Conservation (phyloP, 2,329 filamentous ascomycete genomes). For the Lizonia empirigonia region DNA sequence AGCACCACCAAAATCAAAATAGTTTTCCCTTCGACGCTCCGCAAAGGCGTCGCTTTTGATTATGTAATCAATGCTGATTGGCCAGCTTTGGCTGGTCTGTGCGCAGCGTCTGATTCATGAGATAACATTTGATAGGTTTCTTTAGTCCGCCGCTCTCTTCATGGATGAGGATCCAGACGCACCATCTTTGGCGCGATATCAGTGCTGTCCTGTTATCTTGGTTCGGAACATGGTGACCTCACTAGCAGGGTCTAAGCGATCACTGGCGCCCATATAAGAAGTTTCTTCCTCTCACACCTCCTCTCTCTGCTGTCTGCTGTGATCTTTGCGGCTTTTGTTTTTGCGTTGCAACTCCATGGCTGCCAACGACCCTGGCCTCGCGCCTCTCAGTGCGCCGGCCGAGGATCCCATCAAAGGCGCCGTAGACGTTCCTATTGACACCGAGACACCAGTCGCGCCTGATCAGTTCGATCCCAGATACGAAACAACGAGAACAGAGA, state of each 20-base stretch:
- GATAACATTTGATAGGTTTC: conserved; percentile 13
- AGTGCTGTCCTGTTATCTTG: not conserved
- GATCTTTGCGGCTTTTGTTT: not conserved
- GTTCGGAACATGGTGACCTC: not conserved
- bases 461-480: conserved; percentile 61
- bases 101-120: too few species aligned
- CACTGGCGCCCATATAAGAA: conserved; percentile 10
- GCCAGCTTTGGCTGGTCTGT: too few species aligned
- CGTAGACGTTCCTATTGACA: conserved; percentile 28
- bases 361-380: conserved; percentile 32
- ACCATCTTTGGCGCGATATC: conserved; percentile 2
- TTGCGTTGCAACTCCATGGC: conserved; percentile 16
- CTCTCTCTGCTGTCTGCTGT: not conserved
- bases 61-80: too few species aligned
- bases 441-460: conserved; percentile 55
- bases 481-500: conserved; percentile 59
- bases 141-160: not conserved
- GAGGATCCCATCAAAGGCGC: conserved; percentile 30
- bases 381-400: conserved; percentile 27
- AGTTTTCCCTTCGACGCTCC: too few species aligned
- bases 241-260: conserved; percentile 13
- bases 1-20: too few species aligned
- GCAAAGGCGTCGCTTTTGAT: too few species aligned
- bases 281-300: conserved; percentile 4
- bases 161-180: conserved; percentile 3